Base-by-base conservation (phyloP, 768 basidiomycete species). In the Crepidotus variabilis region DNA sequence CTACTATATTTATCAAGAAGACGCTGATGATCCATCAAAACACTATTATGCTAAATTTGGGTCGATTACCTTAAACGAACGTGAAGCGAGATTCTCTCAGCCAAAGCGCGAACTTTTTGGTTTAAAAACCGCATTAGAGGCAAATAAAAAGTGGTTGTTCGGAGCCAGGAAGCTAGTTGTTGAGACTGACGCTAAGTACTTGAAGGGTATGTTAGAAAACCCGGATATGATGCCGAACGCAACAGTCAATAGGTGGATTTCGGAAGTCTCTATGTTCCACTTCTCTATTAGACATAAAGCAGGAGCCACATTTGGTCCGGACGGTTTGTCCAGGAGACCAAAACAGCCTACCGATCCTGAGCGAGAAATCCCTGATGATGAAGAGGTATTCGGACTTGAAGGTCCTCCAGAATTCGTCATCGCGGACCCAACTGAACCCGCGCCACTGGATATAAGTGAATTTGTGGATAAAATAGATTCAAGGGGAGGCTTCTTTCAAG, bases 21-120 rank as follows among this genome's bases (percentile, higher is more conserved):
- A 69, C 28, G 28, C 51, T 0, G 21, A 61, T 0, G 63, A 69
- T 23, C 65, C 62, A 0, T 61, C 66, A 1, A 56, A 57, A 11
- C 56, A 62, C 0, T 63, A 64, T 14, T 75, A 67, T 28, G 63
- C 67, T 0, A 59, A 65, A 0, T 81, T 78, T 47, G 67, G 75
- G 0, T 79, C 73, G 0, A 73, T 80, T 0, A 60, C 70, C 0
- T 63, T 78, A 22, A 75, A 74, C 36, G 67, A 70, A 0, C 21
- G 69, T 0, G 71, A 77, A 58, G 54, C 63, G 1, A 23, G 62
- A 0, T 76, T 69, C 55, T 75, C 72, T 1, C 75, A 77, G 47
- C 66, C 73, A 0, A 80, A 81, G 47, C 28, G 69, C 0, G 75
- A 80, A 58, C 52, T 78, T 0, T 78, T 69, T 50, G 72, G 78